Evolutionary conservation across 1,284 basidiomycete genomes (phyloP).

Genomic region (Abortiporus biennis): DNA sequence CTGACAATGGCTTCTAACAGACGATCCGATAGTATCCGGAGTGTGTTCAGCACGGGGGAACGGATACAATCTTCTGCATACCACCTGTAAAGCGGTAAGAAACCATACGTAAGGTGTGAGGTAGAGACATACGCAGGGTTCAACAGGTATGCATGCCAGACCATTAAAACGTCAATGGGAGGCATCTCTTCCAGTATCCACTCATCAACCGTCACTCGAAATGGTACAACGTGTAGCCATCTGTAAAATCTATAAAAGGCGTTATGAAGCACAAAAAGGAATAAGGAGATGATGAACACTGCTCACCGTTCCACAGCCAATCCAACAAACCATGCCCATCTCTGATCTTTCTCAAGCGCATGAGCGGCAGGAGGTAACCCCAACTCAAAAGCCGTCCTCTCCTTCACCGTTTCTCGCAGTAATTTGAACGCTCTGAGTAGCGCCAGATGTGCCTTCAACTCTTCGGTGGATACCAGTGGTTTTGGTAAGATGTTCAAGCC

Average conservation of each 20-base stretch:
- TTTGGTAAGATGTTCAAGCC: neutral
- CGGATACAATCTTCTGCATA: slow-evolving; percentile 10
- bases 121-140: slow-evolving; percentile 7
- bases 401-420: neutral
- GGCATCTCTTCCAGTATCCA: slow-evolving; percentile 3
- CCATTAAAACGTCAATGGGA: slow-evolving; percentile 9
- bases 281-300: too few relatives aligned
- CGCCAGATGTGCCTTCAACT: slow-evolving; percentile 2
- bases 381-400: too few relatives aligned
- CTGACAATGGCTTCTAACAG: too few relatives aligned
- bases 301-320: neutral
- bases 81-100: slow-evolving; percentile 1
- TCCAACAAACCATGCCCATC: neutral
- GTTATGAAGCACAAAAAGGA: neutral
- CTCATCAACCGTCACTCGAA: neutral
- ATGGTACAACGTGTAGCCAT: neutral
- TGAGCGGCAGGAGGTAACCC: too few relatives aligned
- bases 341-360: too few relatives aligned
- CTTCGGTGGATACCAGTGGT: neutral
- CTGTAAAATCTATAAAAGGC: slow-evolving; percentile 7
- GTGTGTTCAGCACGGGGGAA: neutral
- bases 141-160: slow-evolving; percentile 11
- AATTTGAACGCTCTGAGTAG: slow-evolving; percentile 1
- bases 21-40: neutral
- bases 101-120: neutral